Evolutionary conservation across 2,329 filamentous ascomycete species (phyloP).

Genomic region (Fusarium graminum): DNA sequence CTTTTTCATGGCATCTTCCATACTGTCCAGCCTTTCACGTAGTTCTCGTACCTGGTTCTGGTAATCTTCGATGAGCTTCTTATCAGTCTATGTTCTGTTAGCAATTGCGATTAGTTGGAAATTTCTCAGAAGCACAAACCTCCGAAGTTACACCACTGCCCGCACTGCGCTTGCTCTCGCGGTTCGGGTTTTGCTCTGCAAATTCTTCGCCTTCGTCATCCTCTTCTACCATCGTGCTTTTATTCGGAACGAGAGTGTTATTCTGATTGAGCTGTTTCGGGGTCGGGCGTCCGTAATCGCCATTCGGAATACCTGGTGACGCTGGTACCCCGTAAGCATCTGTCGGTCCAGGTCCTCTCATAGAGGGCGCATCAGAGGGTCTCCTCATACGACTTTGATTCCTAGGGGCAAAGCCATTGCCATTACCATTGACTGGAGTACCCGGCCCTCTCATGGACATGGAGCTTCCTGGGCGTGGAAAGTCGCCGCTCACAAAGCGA

Average conservation of each 20-base stretch:
- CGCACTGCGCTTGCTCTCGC: slow-evolving; percentile 51
- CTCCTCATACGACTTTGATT: slow-evolving; percentile 67
- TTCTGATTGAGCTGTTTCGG: slow-evolving; percentile 89
- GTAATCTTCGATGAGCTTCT: slow-evolving; percentile 82
- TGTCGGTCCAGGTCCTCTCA: slow-evolving; percentile 61
- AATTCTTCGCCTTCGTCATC: slow-evolving; percentile 81
- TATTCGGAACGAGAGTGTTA: slow-evolving; percentile 97
- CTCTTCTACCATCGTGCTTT: slow-evolving; percentile 97
- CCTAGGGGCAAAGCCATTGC: slow-evolving; percentile 61
- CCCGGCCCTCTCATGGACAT: slow-evolving; percentile 73
- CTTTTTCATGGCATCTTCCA: slow-evolving; percentile 77
- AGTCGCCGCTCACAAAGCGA: slow-evolving; percentile 77
- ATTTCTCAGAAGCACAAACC: slow-evolving; percentile 51
- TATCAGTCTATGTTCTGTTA: slow-evolving; percentile 66
- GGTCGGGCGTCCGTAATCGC: slow-evolving; percentile 80
- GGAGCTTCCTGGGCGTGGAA: slow-evolving; percentile 77
- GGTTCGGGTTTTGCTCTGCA: slow-evolving; percentile 55
- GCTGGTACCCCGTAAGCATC: slow-evolving; percentile 68
- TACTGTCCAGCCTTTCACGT: slow-evolving; percentile 76
- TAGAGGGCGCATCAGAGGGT: slow-evolving; percentile 73
- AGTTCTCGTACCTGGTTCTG: slow-evolving; percentile 81
- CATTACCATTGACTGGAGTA: slow-evolving; percentile 70
- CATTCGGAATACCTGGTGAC: slow-evolving; percentile 69
- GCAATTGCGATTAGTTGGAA: slow-evolving; percentile 15
- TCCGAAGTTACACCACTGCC: slow-evolving; percentile 53